phyloP scores from a whole-genome alignment of 805 yeast genomes.

The Brettanomyces bruxellensis region DNA sequence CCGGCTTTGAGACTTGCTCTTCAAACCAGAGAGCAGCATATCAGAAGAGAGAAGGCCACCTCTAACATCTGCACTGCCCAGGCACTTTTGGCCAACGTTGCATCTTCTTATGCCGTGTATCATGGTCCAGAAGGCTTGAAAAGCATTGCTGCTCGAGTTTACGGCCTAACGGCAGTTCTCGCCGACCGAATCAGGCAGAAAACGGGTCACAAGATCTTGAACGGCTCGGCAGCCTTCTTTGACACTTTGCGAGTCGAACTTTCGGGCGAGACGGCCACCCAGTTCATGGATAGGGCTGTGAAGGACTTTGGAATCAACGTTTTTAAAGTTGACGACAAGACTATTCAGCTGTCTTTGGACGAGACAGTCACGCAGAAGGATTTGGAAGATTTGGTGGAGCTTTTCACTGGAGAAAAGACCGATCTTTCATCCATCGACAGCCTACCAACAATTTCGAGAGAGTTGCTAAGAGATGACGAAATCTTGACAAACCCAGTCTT shows the following conservation, averaged over 20 bases:
- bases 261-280: conserved; percentile 42
- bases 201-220: conserved; percentile 36
- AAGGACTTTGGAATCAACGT: conserved; percentile 61
- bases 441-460: conserved; percentile 43
- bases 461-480: conserved; percentile 45
- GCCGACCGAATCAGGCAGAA: conserved; percentile 44
- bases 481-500: conserved; percentile 70
- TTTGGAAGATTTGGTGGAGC: conserved; percentile 41
- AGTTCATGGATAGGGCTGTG: conserved; percentile 49
- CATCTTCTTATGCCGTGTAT: conserved; percentile 92
- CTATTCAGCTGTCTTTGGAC: conserved; percentile 79
- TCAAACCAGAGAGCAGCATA: conserved; percentile 98
- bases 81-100: conserved; percentile 89
- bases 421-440: conserved; percentile 13
- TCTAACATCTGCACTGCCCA: conserved; percentile 98
- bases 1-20: conserved; percentile 87
- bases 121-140: conserved; percentile 87
- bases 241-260: conserved; percentile 75
- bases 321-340: conserved; percentile 51
- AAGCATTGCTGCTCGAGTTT: conserved; percentile 68
- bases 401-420: conserved; percentile 43
- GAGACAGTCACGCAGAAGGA: conserved; percentile 71
- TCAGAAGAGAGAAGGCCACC: conserved; percentile 95
- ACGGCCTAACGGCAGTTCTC: conserved; percentile 63
- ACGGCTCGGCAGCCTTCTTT: conserved; percentile 55